phyloP scores from a whole-genome alignment of 371 early-diverging fungal genomes.

The Apophysomyces trapeziformis region DNA sequence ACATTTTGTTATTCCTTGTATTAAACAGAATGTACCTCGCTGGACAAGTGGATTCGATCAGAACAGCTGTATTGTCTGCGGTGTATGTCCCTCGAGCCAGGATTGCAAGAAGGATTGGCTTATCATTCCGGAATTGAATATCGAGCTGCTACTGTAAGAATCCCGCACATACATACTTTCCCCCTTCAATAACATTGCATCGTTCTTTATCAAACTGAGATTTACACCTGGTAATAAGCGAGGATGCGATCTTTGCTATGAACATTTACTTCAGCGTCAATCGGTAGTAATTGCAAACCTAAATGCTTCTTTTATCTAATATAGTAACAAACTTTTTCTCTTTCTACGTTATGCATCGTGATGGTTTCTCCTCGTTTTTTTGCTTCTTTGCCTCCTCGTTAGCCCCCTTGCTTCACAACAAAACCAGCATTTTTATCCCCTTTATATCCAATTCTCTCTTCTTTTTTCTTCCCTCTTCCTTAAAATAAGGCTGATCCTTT shows the following conservation, averaged over 20 bases:
- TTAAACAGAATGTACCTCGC: background rate
- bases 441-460: background rate
- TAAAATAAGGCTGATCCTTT: background rate
- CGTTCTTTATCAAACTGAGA: background rate
- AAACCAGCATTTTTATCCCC: constrained; percentile 8
- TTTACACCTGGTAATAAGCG: too few relatives aligned
- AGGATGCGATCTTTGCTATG: too few relatives aligned
- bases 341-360: background rate
- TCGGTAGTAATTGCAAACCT: background rate
- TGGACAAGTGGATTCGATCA: background rate
- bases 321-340: background rate
- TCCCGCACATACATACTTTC: background rate
- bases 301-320: background rate
- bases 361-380: constrained; percentile 4
- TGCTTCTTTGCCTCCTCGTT: constrained; percentile 1
- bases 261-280: too few relatives aligned
- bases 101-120: too few relatives aligned
- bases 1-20: too few relatives aligned
- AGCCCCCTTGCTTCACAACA: constrained; percentile 1
- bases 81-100: too few relatives aligned
- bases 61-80: background rate
- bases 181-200: background rate
- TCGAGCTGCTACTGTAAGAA: background rate
- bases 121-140: background rate
- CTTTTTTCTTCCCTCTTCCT: background rate